Conservation (phyloP, 495 filamentous ascomycete genomes). For the Xylaria telfairii region DNA sequence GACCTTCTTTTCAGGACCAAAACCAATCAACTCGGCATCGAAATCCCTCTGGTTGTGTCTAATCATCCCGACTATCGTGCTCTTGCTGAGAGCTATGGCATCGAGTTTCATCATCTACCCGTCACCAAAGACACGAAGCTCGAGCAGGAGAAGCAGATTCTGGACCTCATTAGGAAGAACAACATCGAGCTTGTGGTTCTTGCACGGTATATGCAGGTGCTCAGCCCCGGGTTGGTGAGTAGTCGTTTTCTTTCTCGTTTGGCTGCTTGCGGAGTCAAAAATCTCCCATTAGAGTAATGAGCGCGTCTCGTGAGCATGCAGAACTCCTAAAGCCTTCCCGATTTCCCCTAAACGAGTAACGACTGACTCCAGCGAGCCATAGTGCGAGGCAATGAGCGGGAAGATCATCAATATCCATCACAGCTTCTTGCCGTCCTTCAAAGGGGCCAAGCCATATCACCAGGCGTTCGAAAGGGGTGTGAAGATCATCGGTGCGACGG, state of each 20-base stretch:
- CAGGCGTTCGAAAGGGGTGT: conserved; percentile 79
- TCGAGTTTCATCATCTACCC: conserved; percentile 75
- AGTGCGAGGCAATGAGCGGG: conserved; percentile 74
- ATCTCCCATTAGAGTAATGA: too few relatives aligned
- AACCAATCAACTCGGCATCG: conserved; percentile 68
- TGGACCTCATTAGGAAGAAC: conserved; percentile 67
- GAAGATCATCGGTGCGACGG: conserved; percentile 80
- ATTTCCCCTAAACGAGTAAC: too few relatives aligned
- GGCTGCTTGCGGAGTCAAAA: too few relatives aligned
- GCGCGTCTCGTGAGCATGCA: too few relatives aligned
- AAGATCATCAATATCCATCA: conserved; percentile 86
- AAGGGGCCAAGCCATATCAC: conserved; percentile 82
- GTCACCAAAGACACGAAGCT: conserved; percentile 72
- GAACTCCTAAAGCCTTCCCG: too few relatives aligned
- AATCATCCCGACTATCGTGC: conserved; percentile 75
- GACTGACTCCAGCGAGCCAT: too few relatives aligned
- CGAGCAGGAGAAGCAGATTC: conserved; percentile 67
- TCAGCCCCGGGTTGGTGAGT: conserved; percentile 69
- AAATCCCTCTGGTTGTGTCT: conserved; percentile 71
- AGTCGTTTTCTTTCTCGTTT: too few relatives aligned
- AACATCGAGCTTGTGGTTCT: conserved; percentile 74
- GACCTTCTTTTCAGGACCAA: conserved; percentile 76
- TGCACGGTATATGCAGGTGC: conserved; percentile 86
- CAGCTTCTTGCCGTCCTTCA: conserved; percentile 78
- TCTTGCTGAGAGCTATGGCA: conserved; percentile 71